A percentile compares a stretch with the other conserved stretches of the same genome.
Evolutionary conservation across 306 rosid species (phyloP).

Genomic region (Cucumis hystrix): DNA sequence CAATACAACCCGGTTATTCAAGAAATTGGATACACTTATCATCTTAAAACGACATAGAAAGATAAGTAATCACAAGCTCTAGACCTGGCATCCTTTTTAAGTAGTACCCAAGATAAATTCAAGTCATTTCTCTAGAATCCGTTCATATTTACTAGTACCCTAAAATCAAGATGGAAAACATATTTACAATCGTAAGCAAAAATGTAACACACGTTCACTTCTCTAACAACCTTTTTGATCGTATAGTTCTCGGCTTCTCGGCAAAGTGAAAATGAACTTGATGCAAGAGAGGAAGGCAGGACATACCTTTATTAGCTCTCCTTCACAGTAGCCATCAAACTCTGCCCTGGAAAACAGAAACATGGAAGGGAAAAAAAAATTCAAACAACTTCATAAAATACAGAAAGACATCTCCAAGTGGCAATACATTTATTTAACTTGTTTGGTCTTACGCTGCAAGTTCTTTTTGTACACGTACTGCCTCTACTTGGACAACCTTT

Average conservation of each 20-base stretch:
- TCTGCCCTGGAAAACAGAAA: conserved; percentile 46
- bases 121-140: background rate
- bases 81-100: background rate
- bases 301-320: conserved; percentile 61
- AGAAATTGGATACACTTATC: background rate
- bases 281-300: background rate
- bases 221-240: background rate
- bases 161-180: background rate
- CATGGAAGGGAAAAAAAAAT: background rate
- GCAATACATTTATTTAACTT: conserved; percentile 10
- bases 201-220: background rate
- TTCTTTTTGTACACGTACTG: conserved; percentile 77
- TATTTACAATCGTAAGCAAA: background rate
- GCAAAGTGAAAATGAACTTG: background rate
- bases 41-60: background rate
- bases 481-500: conserved; percentile 80
- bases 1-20: background rate
- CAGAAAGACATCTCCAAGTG: background rate
- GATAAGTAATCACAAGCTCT: background rate
- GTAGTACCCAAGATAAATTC: background rate
- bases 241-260: too few species aligned
- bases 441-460: conserved; percentile 50
- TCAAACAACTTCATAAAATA: background rate
- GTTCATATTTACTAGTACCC: background rate
- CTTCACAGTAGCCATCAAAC: conserved; percentile 83